These are phyloP conservation scores for Sporormia fimetaria DNA, from an alignment of 495 filamentous ascomycete species.

Conservation along the genomic window DNA sequence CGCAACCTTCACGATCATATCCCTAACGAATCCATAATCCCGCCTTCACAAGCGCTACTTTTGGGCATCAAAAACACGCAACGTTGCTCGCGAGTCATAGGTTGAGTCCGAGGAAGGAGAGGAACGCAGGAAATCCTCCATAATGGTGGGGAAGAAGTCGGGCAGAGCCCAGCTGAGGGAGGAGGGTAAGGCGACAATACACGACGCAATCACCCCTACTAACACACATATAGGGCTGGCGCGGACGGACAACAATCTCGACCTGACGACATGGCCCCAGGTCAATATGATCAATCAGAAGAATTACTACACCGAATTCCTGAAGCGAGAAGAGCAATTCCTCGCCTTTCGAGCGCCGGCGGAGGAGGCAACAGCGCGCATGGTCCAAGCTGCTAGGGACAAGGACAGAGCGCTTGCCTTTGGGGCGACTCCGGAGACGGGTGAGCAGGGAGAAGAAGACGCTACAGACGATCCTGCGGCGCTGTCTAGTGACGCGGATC, in stretches of 20 bases:
- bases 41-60: no score
- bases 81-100: no score
- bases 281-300: slow-evolving; percentile 93
- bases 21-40: no score
- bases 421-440: slow-evolving; percentile 39
- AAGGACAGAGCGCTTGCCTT: slow-evolving; percentile 72
- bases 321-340: slow-evolving; percentile 95
- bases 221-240: slow-evolving; percentile 55
- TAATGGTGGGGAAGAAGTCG: slow-evolving; percentile 36
- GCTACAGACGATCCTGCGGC: slow-evolving; percentile 42
- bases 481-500: slow-evolving; percentile 35
- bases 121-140: no score
- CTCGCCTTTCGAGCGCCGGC: slow-evolving; percentile 75
- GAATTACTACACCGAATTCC: slow-evolving; percentile 98
- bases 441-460: no score
- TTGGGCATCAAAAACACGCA: no score
- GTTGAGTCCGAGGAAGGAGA: no score
- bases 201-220: slow-evolving; percentile 5
- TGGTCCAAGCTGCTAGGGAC: slow-evolving; percentile 75
- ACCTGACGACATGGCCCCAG: slow-evolving; percentile 85
- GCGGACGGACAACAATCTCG: slow-evolving; percentile 95
- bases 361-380: slow-evolving; percentile 65
- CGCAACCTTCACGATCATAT: no score
- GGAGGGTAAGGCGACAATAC: slow-evolving; percentile 28
- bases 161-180: slow-evolving; percentile 33